Percentiles rank a stretch among this genome's conserved stretches.
phyloP scores from a whole-genome alignment of 495 filamentous ascomycete genomes.

The Penicillium desertorum region DNA sequence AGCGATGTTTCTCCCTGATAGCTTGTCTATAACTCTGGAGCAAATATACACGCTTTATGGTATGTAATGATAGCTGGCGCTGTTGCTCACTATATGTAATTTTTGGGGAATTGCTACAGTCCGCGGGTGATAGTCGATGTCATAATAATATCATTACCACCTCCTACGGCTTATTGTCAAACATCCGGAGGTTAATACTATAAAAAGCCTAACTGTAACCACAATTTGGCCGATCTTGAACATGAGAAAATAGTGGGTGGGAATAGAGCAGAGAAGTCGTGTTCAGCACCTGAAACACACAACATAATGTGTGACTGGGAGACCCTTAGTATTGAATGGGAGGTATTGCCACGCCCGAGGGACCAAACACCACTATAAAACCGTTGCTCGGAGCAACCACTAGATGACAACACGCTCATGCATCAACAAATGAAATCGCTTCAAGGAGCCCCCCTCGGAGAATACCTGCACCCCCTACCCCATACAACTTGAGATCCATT shows the following conservation, averaged over 20 bases:
- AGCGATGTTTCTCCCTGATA: background rate
- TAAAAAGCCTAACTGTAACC: background rate
- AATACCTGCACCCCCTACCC: slow-evolving; percentile 33
- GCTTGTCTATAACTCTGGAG: background rate
- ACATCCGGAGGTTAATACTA: background rate
- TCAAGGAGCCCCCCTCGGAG: slow-evolving; percentile 30
- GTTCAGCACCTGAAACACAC: background rate
- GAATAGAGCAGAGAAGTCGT: background rate
- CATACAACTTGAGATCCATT: slow-evolving; percentile 32
- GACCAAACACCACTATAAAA: slow-evolving; percentile 15
- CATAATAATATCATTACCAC: background rate
- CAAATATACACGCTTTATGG: background rate
- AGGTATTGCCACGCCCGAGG: slow-evolving; percentile 14
- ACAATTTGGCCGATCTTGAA: slow-evolving; percentile 4
- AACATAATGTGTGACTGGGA: background rate
- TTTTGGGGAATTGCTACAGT: background rate
- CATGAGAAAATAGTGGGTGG: background rate
- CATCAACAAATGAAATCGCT: slow-evolving; percentile 42
- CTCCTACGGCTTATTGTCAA: background rate
- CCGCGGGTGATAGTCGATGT: background rate
- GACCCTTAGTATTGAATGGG: no score
- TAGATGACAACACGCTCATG: slow-evolving; percentile 28
- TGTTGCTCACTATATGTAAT: background rate
- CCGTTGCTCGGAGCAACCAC: slow-evolving; percentile 43
- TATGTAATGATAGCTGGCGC: background rate